phyloP scores from a whole-genome alignment of 257 asterid species.

The Solanum chmielewskii region DNA sequence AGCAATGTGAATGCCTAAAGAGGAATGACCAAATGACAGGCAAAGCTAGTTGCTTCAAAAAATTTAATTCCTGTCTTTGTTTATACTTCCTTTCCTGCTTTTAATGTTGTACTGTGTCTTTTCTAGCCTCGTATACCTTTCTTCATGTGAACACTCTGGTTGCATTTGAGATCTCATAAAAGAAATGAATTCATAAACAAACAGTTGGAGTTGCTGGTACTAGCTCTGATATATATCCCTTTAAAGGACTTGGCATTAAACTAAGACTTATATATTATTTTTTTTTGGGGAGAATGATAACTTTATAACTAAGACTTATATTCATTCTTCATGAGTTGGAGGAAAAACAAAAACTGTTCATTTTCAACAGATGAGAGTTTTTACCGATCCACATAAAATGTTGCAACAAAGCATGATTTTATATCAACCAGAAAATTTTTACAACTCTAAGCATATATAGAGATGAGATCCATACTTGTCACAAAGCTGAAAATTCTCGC shows the following conservation, averaged over 20 bases:
- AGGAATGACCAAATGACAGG: not conserved
- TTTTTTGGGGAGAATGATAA: too few species aligned
- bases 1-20: not conserved
- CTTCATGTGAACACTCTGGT: not conserved
- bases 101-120: not conserved
- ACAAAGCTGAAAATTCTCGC: conserved; percentile 86
- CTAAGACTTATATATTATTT: not conserved
- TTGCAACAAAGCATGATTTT: not conserved
- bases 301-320: not conserved
- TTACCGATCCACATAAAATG: not conserved
- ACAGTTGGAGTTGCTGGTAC: not conserved
- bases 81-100: not conserved
- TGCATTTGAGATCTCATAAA: not conserved
- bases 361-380: not conserved
- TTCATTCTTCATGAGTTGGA: not conserved
- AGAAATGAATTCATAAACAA: not conserved
- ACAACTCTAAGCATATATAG: not conserved
- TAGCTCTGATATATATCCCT: not conserved
- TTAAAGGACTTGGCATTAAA: not conserved
- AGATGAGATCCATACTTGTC: conserved; percentile 43
- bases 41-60: not conserved
- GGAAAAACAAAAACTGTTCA: not conserved
- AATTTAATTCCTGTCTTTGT: not conserved
- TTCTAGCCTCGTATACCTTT: not conserved
- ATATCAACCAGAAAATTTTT: not conserved